Evolutionary conservation across 495 filamentous ascomycete genomes (phyloP).

Genomic region (Hyaloscypha hepaticicola): DNA sequence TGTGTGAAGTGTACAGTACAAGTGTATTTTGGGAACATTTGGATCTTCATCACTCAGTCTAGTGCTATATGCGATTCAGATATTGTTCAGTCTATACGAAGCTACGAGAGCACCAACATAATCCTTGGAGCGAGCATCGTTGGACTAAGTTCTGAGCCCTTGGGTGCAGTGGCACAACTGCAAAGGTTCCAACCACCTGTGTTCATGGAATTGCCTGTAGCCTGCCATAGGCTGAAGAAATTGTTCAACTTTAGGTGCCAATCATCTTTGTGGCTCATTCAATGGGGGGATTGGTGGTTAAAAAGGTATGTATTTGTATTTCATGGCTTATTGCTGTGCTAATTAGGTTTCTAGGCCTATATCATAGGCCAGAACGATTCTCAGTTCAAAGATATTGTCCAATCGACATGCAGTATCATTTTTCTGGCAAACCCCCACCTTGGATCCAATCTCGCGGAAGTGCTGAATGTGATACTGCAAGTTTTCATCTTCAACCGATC

Average conservation of each 20-base stretch:
- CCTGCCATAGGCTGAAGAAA: too few species aligned
- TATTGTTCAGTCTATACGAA: too few species aligned
- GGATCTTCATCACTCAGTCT: too few species aligned
- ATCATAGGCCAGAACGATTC: not conserved
- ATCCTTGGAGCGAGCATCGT: too few species aligned
- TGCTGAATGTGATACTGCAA: not conserved
- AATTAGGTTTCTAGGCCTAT: constrained; percentile 1
- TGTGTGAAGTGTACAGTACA: too few species aligned
- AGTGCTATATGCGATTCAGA: too few species aligned
- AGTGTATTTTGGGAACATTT: too few species aligned
- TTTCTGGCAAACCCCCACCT: not conserved
- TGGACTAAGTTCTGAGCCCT: too few species aligned
- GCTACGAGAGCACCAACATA: too few species aligned
- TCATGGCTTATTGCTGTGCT: constrained; percentile 28
- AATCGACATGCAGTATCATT: not conserved
- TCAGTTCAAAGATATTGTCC: not conserved
- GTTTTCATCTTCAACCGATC: not conserved
- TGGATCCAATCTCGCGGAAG: not conserved
- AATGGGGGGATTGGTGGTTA: not conserved
- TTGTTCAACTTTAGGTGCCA: constrained; percentile 27
- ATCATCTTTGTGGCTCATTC: not conserved
- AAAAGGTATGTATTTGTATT: constrained; percentile 32
- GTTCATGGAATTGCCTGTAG: too few species aligned
- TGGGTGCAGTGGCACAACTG: too few species aligned
- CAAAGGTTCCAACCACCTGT: too few species aligned